phyloP scores from a whole-genome alignment of 208 protist species.

The Sergeia podlipaevii region DNA sequence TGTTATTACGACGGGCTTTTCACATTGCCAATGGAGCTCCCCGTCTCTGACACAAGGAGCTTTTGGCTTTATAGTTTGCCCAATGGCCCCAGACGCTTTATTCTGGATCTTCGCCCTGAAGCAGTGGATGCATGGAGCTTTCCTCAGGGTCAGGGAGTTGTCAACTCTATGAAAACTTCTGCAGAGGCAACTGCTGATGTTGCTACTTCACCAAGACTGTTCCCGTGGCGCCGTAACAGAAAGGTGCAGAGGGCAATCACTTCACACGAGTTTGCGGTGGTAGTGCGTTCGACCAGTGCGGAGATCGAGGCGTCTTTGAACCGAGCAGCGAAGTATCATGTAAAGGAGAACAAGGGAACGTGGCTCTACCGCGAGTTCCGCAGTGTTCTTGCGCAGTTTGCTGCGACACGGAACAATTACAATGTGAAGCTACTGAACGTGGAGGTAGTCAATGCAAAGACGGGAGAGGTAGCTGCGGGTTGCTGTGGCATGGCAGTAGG shows the following conservation, averaged over 20 bases:
- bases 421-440: conserved; percentile 30
- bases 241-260: conserved; percentile 39
- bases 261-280: conserved; percentile 29
- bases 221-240: conserved; percentile 37
- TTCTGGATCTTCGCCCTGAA: conserved; percentile 22
- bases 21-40: conserved; percentile 22
- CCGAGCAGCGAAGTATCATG: conserved; percentile 46
- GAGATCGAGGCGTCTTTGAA: conserved; percentile 28
- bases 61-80: conserved; percentile 38
- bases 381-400: conserved; percentile 10
- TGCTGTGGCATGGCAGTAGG: conserved; percentile 62
- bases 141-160: no score
- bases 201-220: not conserved
- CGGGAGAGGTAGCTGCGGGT: conserved; percentile 37
- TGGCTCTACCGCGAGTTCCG: conserved; percentile 34
- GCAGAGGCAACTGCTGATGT: not conserved
- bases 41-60: not conserved
- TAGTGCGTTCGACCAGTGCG: conserved; percentile 25
- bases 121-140: no score
- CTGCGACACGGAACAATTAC: not conserved
- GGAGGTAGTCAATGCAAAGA: conserved; percentile 37
- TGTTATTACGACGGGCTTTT: conserved; percentile 72
- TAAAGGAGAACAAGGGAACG: conserved; percentile 5
- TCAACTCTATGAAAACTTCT: no score
- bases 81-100: conserved; percentile 30